A percentile compares a stretch with the other conserved stretches of the same genome.
Conservation (phyloP, 2,329 filamentous ascomycete species). For the Stenocarpella maydis region DNA sequence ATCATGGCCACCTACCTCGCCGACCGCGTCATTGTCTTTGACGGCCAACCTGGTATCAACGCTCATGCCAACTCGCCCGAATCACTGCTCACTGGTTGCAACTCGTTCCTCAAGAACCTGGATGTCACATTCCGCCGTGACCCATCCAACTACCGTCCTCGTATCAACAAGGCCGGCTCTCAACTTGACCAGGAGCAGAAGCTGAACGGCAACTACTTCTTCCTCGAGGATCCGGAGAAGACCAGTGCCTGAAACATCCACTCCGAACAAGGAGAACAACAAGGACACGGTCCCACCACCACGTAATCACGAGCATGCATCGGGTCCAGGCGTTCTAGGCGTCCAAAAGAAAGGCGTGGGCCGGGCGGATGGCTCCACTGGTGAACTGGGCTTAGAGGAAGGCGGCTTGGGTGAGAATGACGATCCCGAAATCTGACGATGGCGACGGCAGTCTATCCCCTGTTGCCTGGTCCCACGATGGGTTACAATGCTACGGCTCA, state of each 20-base stretch:
- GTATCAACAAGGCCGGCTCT: constrained; percentile 97
- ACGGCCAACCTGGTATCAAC: constrained; percentile 88
- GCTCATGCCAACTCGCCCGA: constrained; percentile 90
- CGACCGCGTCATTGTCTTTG: constrained; percentile 98
- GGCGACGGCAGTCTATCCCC: constrained; percentile 71
- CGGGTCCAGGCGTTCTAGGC: constrained; percentile 58
- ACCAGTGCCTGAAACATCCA: constrained; percentile 70
- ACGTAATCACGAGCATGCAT: constrained; percentile 51
- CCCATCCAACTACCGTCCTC: constrained; percentile 92
- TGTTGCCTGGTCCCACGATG: constrained; percentile 68
- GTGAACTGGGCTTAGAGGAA: constrained; percentile 50
- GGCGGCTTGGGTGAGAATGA: constrained; percentile 68
- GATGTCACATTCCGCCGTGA: constrained; percentile 99
- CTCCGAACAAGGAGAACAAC: constrained; percentile 47
- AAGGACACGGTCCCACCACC: constrained; percentile 40
- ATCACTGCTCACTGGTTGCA: constrained; percentile 93
- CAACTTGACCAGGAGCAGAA: constrained; percentile 99
- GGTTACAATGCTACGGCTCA: constrained; percentile 32
- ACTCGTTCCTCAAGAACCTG: constrained; percentile 93
- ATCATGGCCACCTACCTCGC: constrained; percentile 79
- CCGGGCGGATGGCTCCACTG: constrained; percentile 41
- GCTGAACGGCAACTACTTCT: constrained; percentile 93
- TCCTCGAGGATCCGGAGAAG: constrained; percentile 80
- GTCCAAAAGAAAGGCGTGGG: constrained; percentile 53
- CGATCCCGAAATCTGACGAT: constrained; percentile 69